phyloP scores from a whole-genome alignment of 2,329 filamentous ascomycete species.

The Byssochlamys sp. region DNA sequence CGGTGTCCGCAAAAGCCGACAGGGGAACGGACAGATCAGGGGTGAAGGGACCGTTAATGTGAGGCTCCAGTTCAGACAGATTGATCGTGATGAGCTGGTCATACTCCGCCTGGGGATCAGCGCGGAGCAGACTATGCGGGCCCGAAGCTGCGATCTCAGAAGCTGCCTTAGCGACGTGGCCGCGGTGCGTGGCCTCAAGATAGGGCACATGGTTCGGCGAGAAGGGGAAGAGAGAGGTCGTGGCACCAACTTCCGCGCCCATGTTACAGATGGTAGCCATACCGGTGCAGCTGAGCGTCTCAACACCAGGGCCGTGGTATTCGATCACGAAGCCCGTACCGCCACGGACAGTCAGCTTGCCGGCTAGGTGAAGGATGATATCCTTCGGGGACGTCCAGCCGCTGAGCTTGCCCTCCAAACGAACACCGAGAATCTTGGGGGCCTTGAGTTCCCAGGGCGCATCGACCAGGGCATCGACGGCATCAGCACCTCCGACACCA shows the following conservation, averaged over 20 bases:
- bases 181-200: constrained; percentile 71
- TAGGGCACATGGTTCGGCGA: constrained; percentile 76
- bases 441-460: constrained; percentile 97
- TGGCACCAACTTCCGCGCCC: constrained; percentile 84
- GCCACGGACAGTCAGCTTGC: constrained; percentile 80
- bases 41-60: constrained; percentile 95
- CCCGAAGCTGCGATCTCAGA: constrained; percentile 50
- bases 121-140: constrained; percentile 58
- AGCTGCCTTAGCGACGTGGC: constrained; percentile 59
- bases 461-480: constrained; percentile 90
- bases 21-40: constrained; percentile 89
- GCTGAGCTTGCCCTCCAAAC: constrained; percentile 69
- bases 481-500: constrained; percentile 92
- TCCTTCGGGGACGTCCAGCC: constrained; percentile 95
- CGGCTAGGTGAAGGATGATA: constrained; percentile 81
- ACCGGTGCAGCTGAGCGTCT: constrained; percentile 80
- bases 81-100: constrained; percentile 87
- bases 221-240: constrained; percentile 90
- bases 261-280: constrained; percentile 91
- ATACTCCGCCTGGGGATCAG: constrained; percentile 75
- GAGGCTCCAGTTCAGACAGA: constrained; percentile 79
- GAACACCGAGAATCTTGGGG: constrained; percentile 77
- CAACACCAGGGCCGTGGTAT: constrained; percentile 81
- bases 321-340: constrained; percentile 93
- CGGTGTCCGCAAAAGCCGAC: constrained; percentile 76